A percentile compares a stretch with the other conserved stretches of the same genome.
Conservation (phyloP, 129 eudicot genomes). For the Saposhnikovia divaricata region DNA sequence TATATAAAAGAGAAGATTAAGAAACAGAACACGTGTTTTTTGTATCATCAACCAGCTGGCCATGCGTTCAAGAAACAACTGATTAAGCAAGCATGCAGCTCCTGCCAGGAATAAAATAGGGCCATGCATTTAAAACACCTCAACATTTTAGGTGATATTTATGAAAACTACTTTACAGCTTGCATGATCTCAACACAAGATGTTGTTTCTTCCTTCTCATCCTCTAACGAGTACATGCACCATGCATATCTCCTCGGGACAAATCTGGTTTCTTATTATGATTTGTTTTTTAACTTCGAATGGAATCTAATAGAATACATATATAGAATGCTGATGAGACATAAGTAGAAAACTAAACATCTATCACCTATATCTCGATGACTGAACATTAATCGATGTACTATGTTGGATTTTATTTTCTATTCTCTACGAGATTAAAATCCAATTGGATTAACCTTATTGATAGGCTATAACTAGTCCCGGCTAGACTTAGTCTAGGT, state of each 20-base stretch:
- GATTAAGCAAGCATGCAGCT: not conserved
- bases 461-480: too few relatives aligned
- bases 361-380: too few relatives aligned
- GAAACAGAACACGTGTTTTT: not conserved
- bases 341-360: too few relatives aligned
- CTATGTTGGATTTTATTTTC: too few relatives aligned
- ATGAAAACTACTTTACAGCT: not conserved
- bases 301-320: not conserved
- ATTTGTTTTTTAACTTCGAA: not conserved
- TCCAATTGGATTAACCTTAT: too few relatives aligned
- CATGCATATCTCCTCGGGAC: not conserved
- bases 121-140: not conserved
- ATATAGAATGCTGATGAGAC: too few relatives aligned
- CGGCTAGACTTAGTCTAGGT: too few relatives aligned
- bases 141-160: not conserved
- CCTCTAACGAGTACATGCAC: not conserved
- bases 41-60: not conserved
- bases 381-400: too few relatives aligned
- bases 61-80: not conserved
- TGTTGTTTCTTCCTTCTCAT: not conserved
- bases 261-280: not conserved
- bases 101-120: not conserved
- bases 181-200: not conserved
- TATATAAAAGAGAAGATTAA: too few relatives aligned
- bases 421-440: too few relatives aligned